Conservation (phyloP, 805 yeast species). For the Blastobotrys muscicola region DNA sequence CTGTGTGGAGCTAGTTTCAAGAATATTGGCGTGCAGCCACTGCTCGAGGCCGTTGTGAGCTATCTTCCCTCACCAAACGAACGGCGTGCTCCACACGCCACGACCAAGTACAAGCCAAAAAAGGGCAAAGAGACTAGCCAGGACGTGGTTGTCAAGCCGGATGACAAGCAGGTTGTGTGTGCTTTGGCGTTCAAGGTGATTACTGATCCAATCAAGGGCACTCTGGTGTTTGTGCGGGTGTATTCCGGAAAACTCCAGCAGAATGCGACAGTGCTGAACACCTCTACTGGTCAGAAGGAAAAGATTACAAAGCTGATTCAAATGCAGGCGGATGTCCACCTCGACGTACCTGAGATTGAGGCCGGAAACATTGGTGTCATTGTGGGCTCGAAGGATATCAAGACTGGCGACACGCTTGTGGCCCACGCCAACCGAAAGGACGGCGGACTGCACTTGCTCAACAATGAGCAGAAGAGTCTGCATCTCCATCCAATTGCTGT, state of each 20-base stretch:
- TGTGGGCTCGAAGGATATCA: constrained; percentile 58
- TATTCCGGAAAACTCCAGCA: constrained; percentile 70
- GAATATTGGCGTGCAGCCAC: constrained; percentile 91
- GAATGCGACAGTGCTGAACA: constrained; percentile 54
- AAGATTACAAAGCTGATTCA: constrained; percentile 58
- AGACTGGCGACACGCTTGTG: constrained; percentile 87
- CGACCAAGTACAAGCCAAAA: constrained; percentile 17
- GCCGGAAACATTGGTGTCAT: constrained; percentile 90
- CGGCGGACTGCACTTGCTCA: constrained; percentile 38
- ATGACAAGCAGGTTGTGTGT: constrained; percentile 48
- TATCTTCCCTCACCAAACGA: constrained; percentile 81
- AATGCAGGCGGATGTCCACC: constrained; percentile 84
- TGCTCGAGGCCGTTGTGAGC: constrained; percentile 70
- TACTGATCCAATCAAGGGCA: constrained; percentile 69
- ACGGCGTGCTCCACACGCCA: constrained; percentile 43
- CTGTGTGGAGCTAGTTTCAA: constrained; percentile 88
- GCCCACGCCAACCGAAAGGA: constrained; percentile 47
- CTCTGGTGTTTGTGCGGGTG: constrained; percentile 77
- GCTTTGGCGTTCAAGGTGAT: constrained; percentile 89
- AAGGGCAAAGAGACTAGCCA: constrained; percentile 9
- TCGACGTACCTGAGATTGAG: constrained; percentile 51
- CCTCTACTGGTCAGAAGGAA: constrained; percentile 58
- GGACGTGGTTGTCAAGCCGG: constrained; percentile 2
- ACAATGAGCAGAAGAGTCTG: constrained; percentile 32
- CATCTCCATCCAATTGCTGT: constrained; percentile 65